phyloP scores from a whole-genome alignment of 345 rosid genomes.

The Corchorus olitorius region DNA sequence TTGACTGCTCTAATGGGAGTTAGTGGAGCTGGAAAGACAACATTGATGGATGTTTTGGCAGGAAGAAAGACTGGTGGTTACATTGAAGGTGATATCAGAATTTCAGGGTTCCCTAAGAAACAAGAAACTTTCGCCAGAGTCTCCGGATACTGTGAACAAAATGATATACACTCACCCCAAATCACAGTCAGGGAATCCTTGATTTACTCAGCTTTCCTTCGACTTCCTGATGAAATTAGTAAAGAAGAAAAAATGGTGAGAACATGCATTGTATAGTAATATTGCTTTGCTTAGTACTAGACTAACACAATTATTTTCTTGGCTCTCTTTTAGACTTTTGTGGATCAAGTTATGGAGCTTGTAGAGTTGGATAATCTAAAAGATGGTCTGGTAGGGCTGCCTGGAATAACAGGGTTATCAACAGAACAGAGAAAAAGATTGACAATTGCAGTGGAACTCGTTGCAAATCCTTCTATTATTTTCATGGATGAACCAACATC shows the following conservation, averaged over 20 bases:
- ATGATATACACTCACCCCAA: slow-evolving; percentile 86
- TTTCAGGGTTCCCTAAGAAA: slow-evolving; percentile 79
- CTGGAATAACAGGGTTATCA: slow-evolving; percentile 71
- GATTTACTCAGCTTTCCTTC: slow-evolving; percentile 84
- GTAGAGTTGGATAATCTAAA: slow-evolving; percentile 61
- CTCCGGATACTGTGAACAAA: slow-evolving; percentile 91
- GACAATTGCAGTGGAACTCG: slow-evolving; percentile 84
- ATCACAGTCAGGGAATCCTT: slow-evolving; percentile 84
- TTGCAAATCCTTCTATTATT: slow-evolving; percentile 81
- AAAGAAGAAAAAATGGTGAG: slow-evolving; percentile 76
- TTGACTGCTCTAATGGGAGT: slow-evolving; percentile 95
- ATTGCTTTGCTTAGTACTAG: no score
- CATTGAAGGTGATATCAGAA: slow-evolving; percentile 85
- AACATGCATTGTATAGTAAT: background rate
- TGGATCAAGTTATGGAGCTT: slow-evolving; percentile 66
- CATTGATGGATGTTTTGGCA: slow-evolving; percentile 92
- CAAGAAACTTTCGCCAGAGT: slow-evolving; percentile 93
- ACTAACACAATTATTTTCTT: background rate
- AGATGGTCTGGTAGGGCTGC: slow-evolving; percentile 67
- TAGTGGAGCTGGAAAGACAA: slow-evolving; percentile 96
- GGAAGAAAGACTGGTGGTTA: slow-evolving; percentile 92
- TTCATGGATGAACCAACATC: slow-evolving; percentile 96
- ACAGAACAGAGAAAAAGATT: slow-evolving; percentile 85
- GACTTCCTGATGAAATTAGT: slow-evolving; percentile 72
- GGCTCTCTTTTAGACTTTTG: slow-evolving; percentile 48